These are phyloP conservation scores for Talaromyces piceae DNA, from an alignment of 2,329 filamentous ascomycete species.

Conservation along the genomic window DNA sequence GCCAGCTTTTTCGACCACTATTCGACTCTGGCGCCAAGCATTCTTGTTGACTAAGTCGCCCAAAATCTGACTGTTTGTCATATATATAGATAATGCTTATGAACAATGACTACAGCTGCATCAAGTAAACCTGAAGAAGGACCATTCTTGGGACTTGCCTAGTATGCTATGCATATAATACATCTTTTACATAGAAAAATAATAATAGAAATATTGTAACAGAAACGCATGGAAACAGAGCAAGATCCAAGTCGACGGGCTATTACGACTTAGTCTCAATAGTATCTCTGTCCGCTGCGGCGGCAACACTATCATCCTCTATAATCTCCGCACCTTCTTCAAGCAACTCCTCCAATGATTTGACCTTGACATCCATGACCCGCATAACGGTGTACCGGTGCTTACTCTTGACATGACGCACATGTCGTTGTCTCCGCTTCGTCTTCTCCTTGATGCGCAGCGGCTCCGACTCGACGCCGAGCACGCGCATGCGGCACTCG, in stretches of 20 bases:
- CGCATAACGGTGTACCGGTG: constrained; percentile 79
- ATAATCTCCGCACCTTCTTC: constrained; percentile 34
- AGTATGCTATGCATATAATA: constrained; percentile 5
- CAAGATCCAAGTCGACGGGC: neutral
- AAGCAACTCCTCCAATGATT: constrained; percentile 48
- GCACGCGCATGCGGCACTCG: constrained; percentile 75
- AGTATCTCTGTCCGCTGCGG: constrained; percentile 1
- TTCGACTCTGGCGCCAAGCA: constrained; percentile 71
- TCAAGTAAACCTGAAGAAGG: neutral
- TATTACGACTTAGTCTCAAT: constrained; percentile 7
- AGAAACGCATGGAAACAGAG: neutral
- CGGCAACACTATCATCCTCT: constrained; percentile 14
- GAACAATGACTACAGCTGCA: no score
- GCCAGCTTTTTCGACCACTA: constrained; percentile 80
- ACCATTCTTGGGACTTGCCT: neutral
- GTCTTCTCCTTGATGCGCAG: constrained; percentile 72
- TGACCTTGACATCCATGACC: constrained; percentile 72
- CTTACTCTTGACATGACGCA: constrained; percentile 77
- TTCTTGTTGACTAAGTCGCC: constrained; percentile 71
- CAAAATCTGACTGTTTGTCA: no score
- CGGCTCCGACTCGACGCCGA: constrained; percentile 76
- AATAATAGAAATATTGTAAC: neutral
- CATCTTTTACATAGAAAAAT: constrained; percentile 1
- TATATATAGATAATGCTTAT: no score
- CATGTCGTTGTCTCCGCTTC: constrained; percentile 62